Base-by-base conservation (phyloP, 2,329 filamentous ascomycete genomes). In the Verticillium isaacii region DNA sequence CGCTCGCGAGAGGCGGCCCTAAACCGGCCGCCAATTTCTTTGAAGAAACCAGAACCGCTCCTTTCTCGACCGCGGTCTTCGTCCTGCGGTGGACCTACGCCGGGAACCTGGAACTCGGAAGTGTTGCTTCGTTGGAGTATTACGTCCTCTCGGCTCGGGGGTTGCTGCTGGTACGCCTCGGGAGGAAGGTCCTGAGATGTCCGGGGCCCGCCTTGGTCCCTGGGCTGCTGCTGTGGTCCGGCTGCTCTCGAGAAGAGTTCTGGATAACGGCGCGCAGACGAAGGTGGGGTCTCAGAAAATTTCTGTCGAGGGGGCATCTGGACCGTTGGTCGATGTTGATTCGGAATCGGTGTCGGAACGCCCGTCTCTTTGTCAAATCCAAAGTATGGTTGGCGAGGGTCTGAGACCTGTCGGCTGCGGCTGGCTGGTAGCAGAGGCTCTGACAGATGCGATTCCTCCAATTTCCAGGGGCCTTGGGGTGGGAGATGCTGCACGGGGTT, bases 341-440 rank as follows among this genome's bases (percentile, higher is more conserved):
- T 32, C 14, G 67, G 64, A 11, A 66, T 59, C 29, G 66, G 66
- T 32, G 58, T 65, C 57, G 64, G 61, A 15, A 66, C 32, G 1
- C 79, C 82, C 0, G 78, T 84, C 67, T 85, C 83, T 67, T 85
- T 85, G 59, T 85, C 82, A 52, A 79, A 79, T 9, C 75, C 79
- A 60, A 74, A 77, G 52, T 70, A 72, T 12, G 74, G 73, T 55
- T 75, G 73, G 23, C 74, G 73, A 36, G 75, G 73, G 3, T 74
- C 69, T 4, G 73, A 68, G 8, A 39, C 12, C 36, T 62, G 59
- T 14, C 64, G 64, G 34, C 56, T 60, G 11, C 64, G 58, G 25
- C 64, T 66, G 23, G 64, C 56, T 23, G 63, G 60, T 19, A 78
- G 72, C 7, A 85, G 74, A 32, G 84, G 84, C 64, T 83, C 78